Evolutionary conservation across 768 basidiomycete genomes (phyloP).

Genomic region (Tylopilus intermedius): DNA sequence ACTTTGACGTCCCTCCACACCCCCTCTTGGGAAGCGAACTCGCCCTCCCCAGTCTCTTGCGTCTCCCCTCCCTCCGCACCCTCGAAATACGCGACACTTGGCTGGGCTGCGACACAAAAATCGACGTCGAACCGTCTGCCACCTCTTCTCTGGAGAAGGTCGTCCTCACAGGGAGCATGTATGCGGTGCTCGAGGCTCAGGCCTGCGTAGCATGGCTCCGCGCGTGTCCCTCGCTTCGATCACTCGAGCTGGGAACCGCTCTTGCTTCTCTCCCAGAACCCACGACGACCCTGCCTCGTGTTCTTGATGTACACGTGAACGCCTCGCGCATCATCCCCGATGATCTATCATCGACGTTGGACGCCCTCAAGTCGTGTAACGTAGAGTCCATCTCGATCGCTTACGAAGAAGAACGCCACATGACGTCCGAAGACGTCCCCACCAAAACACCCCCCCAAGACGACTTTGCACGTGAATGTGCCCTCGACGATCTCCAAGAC

Average conservation of each 20-base stretch:
- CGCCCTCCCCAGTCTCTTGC: conserved; percentile 60
- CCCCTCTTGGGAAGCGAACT: conserved; percentile 52
- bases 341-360: conserved; percentile 21
- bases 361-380: conserved; percentile 11
- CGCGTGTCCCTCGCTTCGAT: conserved; percentile 19
- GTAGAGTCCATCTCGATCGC: conserved; percentile 22
- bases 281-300: not conserved
- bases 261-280: conserved; percentile 16
- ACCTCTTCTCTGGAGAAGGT: conserved; percentile 15
- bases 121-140: conserved; percentile 7
- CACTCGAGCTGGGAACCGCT: conserved; percentile 20
- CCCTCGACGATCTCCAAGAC: conserved; percentile 29
- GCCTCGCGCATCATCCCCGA: conserved; percentile 24
- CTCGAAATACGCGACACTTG: conserved; percentile 69
- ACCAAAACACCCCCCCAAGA: conserved; percentile 11
- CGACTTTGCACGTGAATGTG: conserved; percentile 27
- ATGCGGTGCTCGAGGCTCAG: conserved; percentile 17
- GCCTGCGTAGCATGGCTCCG: conserved; percentile 26
- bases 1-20: conserved; percentile 56
- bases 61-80: conserved; percentile 54
- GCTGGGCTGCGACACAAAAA: conserved; percentile 41
- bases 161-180: conserved; percentile 31
- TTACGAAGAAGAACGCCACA: conserved; percentile 14
- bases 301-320: conserved; percentile 23
- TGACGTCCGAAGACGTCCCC: not conserved